Conservation (phyloP, 2,329 filamentous ascomycete species). For the Calonectria pseudoreteaudii region DNA sequence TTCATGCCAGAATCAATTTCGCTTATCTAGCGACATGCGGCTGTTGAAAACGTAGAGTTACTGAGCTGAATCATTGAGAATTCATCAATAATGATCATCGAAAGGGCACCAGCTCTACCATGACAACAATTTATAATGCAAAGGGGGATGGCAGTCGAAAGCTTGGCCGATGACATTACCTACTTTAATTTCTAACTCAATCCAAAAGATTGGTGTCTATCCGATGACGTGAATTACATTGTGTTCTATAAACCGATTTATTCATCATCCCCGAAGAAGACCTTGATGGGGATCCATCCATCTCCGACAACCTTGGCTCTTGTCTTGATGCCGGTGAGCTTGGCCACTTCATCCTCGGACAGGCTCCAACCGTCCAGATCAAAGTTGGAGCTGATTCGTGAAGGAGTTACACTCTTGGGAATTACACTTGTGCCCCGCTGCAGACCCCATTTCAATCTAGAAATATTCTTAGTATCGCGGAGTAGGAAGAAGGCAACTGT, state of each 20-base stretch:
- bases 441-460: constrained; percentile 24
- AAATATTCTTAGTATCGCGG: background rate
- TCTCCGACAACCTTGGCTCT: constrained; percentile 21
- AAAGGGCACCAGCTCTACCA: background rate
- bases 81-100: background rate
- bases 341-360: constrained; percentile 7
- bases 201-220: background rate
- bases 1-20: background rate
- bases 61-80: rapidly evolving
- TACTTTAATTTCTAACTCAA: background rate
- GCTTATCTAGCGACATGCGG: background rate
- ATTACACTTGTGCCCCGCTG: constrained; percentile 23
- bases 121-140: background rate
- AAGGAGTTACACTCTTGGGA: constrained; percentile 21
- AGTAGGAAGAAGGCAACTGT: background rate
- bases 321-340: constrained; percentile 15
- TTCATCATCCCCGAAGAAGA: constrained; percentile 27
- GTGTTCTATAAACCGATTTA: background rate
- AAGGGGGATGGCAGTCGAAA: background rate
- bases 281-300: constrained; percentile 24
- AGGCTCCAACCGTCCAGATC: constrained; percentile 23
- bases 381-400: constrained; percentile 23
- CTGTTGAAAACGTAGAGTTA: no score
- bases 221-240: background rate
- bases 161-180: background rate